phyloP scores from a whole-genome alignment of 495 filamentous ascomycete species.

The Jackrogersella minutella region DNA sequence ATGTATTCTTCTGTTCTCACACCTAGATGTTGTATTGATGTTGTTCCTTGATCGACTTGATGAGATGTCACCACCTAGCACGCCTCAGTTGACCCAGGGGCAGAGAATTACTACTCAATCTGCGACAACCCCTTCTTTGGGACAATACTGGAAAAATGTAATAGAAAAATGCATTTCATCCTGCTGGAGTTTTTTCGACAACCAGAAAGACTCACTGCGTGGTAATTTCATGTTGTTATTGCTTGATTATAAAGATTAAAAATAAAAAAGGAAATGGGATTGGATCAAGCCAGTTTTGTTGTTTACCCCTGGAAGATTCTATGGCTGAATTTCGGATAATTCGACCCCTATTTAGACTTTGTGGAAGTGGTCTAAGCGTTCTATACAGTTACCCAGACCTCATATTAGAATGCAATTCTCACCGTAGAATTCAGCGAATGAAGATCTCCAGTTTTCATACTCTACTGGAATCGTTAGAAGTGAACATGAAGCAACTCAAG shows the following conservation, averaged over 20 bases:
- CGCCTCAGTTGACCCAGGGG: conserved; percentile 47
- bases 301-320: too few species aligned
- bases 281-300: conserved; percentile 12
- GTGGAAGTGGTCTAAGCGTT: not conserved
- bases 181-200: conserved; percentile 46
- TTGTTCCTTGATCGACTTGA: conserved; percentile 39
- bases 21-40: conserved; percentile 30
- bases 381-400: not conserved
- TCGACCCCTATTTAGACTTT: not conserved
- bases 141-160: conserved; percentile 65
- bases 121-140: conserved; percentile 74
- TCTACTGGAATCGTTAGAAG: too few species aligned
- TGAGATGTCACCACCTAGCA: conserved; percentile 19
- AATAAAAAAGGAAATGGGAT: conserved; percentile 13
- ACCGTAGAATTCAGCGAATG: too few species aligned
- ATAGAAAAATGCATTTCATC: conserved; percentile 43
- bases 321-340: conserved; percentile 30
- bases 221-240: conserved; percentile 41
- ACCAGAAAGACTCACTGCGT: conserved; percentile 31
- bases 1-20: not conserved
- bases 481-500: too few species aligned
- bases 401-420: too few species aligned
- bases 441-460: too few species aligned
- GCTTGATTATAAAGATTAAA: conserved; percentile 8
- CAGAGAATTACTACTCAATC: conserved; percentile 57